Base-by-base conservation (phyloP, 2,329 filamentous ascomycete genomes). In the Chaetomium globosum region DNA sequence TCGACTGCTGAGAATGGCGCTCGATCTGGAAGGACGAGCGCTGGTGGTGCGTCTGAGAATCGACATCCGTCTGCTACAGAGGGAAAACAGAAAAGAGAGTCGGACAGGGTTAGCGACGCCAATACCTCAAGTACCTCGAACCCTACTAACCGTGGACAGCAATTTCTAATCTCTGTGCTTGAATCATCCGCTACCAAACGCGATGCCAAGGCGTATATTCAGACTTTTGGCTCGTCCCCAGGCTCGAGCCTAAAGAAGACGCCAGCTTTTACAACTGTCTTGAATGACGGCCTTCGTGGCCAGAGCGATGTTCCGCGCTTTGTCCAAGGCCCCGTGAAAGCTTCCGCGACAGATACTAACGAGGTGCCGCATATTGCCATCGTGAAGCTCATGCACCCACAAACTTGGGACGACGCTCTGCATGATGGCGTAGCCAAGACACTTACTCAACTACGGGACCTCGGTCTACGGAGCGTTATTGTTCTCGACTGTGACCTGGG, bases 121-220 rank as follows among this genome's bases (percentile, higher is more conserved):
- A 4, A 16, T 6, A 13, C 5, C 16, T n/a, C 10, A 9, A 7
- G n/a, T 48, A 48, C 13, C 21, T 51, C 48, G 36, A 4, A 10
- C 16, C 23, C 51, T 33, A 36, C 66, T 72, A 36, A 72, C 61
- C 23, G 9, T 26, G 5, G 8, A 43, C 13, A 69, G 93, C 89
- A 97, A 74, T 90, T 97, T 73, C 89, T 96, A 72, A 83, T 96
- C 36, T 93, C 92, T 19, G 86, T 98, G 3, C 82, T 99, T 36
- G 92, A 91, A 73, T 92, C 93, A 21, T 92, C 93, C 12, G 91
- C 93, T 6, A 97, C 94, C 0, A 96, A 93, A 77, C 88, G 95
- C 72, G 95, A 99, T 79, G 93, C 93, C 56, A 93, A 91, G 77
- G 88, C 91, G 46, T 99, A 97, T 74, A 83, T 99, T 19, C 90